These are phyloP conservation scores for Pyricularia sp. DNA, from an alignment of 2,329 filamentous ascomycete species.

Conservation along the genomic window DNA sequence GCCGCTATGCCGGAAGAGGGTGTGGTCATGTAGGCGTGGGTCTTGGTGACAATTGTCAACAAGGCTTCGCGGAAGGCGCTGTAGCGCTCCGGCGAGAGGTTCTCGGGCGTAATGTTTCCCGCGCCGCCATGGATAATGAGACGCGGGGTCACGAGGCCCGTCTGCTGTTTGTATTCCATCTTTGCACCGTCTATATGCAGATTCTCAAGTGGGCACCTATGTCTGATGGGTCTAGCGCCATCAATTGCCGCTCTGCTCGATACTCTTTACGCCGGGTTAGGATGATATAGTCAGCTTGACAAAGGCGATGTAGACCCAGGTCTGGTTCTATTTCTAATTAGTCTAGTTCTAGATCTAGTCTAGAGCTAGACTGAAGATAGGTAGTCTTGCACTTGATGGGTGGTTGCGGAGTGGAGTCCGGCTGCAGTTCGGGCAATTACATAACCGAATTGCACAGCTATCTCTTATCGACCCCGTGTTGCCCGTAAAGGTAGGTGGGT, in stretches of 20 bases:
- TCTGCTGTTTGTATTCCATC: constrained; percentile 31
- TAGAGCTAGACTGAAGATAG: too few relatives aligned
- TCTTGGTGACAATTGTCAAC: constrained; percentile 41
- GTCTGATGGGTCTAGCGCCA: background rate
- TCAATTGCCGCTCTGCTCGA: too few relatives aligned
- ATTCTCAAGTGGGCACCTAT: background rate
- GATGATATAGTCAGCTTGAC: background rate
- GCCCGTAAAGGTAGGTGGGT: background rate
- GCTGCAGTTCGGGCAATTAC: background rate
- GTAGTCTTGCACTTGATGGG: too few relatives aligned
- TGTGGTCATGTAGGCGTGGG: constrained; percentile 36
- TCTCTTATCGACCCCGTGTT: background rate
- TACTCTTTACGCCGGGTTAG: too few relatives aligned
- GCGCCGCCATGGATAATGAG: constrained; percentile 67
- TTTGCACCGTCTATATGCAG: background rate
- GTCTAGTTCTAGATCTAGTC: too few relatives aligned
- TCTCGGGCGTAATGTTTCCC: constrained; percentile 54
- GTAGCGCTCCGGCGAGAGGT: constrained; percentile 49
- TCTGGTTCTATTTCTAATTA: too few relatives aligned
- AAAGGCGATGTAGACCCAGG: background rate
- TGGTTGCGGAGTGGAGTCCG: background rate
- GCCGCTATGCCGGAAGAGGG: constrained; percentile 10
- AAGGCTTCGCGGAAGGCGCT: constrained; percentile 50
- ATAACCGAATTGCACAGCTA: background rate
- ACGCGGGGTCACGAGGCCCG: constrained; percentile 35